These are phyloP conservation scores for Colletotrichum zoysiae DNA, from an alignment of 2,329 filamentous ascomycete species.

Conservation along the genomic window DNA sequence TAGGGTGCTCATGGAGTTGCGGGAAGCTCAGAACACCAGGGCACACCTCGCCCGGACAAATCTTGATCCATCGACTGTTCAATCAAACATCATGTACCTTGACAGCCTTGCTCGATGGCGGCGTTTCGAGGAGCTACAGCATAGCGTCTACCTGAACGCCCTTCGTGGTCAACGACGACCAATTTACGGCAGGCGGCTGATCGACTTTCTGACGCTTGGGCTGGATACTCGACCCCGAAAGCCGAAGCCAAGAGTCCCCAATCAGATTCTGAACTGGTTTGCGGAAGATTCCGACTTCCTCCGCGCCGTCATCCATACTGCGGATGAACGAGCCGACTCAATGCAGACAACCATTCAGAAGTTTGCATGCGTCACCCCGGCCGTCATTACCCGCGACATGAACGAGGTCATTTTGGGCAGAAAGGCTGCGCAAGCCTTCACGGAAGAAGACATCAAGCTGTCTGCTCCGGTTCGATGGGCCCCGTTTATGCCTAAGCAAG, in stretches of 20 bases:
- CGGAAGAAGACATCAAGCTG: conserved; percentile 67
- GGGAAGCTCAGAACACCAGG: conserved; percentile 76
- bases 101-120: conserved; percentile 78
- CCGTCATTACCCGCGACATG: conserved; percentile 85
- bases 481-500: conserved; percentile 68
- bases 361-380: conserved; percentile 93
- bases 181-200: conserved; percentile 83
- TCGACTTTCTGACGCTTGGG: conserved; percentile 79
- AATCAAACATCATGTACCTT: conserved; percentile 78
- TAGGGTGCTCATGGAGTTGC: conserved; percentile 75
- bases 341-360: conserved; percentile 84
- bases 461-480: conserved; percentile 68
- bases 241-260: conserved; percentile 70
- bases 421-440: conserved; percentile 68
- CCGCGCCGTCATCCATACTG: conserved; percentile 76
- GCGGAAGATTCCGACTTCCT: conserved; percentile 76
- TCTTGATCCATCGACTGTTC: conserved; percentile 75
- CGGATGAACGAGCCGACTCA: conserved; percentile 78
- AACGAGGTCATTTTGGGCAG: conserved; percentile 75
- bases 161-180: conserved; percentile 84
- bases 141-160: conserved; percentile 83
- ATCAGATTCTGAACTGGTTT: conserved; percentile 79
- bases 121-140: conserved; percentile 82
- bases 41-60: conserved; percentile 67
- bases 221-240: conserved; percentile 69